Percentiles rank a stretch among this genome's conserved stretches.
These are phyloP conservation scores for Phytophthora syringae DNA, from an alignment of 352 stramenopile genomes.

Conservation along the genomic window DNA sequence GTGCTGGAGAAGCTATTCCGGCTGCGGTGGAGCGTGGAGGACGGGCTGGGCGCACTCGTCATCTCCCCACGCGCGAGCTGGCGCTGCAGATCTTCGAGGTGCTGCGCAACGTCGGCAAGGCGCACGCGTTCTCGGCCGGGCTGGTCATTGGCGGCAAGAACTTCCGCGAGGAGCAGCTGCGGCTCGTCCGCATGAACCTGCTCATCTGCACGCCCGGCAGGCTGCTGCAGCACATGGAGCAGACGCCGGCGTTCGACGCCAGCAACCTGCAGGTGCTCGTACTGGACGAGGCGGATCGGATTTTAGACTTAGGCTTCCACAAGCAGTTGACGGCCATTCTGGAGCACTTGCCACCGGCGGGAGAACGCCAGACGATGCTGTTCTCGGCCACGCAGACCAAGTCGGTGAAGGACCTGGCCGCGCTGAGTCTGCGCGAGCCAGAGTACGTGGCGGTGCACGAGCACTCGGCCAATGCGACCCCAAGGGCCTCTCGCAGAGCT, in stretches of 20 bases:
- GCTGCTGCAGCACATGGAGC: constrained; percentile 98
- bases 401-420: constrained; percentile 96
- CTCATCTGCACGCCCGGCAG: constrained; percentile 97
- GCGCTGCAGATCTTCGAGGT: constrained; percentile 99
- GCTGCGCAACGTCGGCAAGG: constrained; percentile 94
- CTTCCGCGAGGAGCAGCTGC: constrained; percentile 94
- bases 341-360: constrained; percentile 90
- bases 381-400: constrained; percentile 98
- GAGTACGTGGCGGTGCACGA: constrained; percentile 99
- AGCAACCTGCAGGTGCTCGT: constrained; percentile 96
- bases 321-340: constrained; percentile 98
- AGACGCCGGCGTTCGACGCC: constrained; percentile 97
- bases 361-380: constrained; percentile 95
- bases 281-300: constrained; percentile 99
- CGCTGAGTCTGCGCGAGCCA: constrained; percentile 93
- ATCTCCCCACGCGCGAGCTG: constrained; percentile 99
- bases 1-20: constrained; percentile 92
- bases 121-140: constrained; percentile 96
- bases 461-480: constrained; percentile 90
- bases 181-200: constrained; percentile 96
- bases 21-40: constrained; percentile 85
- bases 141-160: constrained; percentile 98
- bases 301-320: constrained; percentile 99
- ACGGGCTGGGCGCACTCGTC: constrained; percentile 96
- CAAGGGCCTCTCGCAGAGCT: constrained; percentile 95